phyloP scores from a whole-genome alignment of 2,329 filamentous ascomycete species.

The Fusarium kyushuense region DNA sequence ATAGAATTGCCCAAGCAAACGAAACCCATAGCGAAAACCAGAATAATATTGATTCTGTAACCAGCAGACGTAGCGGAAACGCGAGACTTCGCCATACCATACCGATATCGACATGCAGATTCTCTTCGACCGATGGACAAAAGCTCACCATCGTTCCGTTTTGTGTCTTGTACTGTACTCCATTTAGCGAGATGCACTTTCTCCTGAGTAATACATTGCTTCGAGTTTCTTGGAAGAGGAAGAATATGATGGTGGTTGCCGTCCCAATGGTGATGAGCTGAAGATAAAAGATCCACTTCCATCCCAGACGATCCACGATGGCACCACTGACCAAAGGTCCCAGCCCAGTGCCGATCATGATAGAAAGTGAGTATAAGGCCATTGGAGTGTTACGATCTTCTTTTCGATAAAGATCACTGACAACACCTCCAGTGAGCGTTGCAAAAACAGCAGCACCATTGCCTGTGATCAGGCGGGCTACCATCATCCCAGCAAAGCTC shows the following conservation, averaged over 20 bases:
- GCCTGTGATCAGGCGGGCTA: conserved; percentile 72
- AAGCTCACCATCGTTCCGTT: conserved; percentile 2
- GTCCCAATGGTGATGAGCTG: conserved; percentile 70
- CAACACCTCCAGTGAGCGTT: conserved; percentile 70
- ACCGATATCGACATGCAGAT: conserved; percentile 34
- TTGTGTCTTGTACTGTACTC: conserved; percentile 48
- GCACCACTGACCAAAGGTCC: conserved; percentile 71
- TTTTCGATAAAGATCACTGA: conserved; percentile 74
- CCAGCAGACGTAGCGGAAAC: conserved; percentile 58
- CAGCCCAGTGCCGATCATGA: conserved; percentile 72
- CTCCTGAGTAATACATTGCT: conserved; percentile 72
- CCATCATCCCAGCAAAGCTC: conserved; percentile 70
- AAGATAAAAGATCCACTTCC: conserved; percentile 77
- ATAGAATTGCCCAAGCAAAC: conserved; percentile 78
- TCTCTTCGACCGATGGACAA: conserved; percentile 17
- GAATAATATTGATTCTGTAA: conserved; percentile 71
- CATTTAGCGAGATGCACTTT: conserved; percentile 70
- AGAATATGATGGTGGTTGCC: conserved; percentile 65
- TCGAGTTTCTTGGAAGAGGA: conserved; percentile 76
- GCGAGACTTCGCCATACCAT: conserved; percentile 48
- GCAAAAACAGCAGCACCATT: conserved; percentile 66
- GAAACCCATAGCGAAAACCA: conserved; percentile 78
- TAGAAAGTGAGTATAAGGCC: conserved; percentile 72
- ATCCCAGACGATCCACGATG: conserved; percentile 68
- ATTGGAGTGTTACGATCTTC: conserved; percentile 75